phyloP scores from a whole-genome alignment of 176 grass and related monocot species.

The Oryza rufipogon region DNA sequence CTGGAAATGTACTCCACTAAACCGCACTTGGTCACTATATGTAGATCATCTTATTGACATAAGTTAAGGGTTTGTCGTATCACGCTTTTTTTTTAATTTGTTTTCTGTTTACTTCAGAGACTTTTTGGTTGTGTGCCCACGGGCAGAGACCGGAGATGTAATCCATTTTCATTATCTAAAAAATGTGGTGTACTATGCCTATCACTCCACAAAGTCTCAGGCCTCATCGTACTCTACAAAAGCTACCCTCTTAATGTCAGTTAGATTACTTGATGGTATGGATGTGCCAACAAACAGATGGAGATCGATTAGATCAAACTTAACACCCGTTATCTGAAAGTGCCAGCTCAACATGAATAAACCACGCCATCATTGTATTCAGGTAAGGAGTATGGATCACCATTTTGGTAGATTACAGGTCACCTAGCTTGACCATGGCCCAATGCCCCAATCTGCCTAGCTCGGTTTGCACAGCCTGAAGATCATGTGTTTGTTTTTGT shows the following conservation, averaged over 20 bases:
- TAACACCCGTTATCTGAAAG: background rate
- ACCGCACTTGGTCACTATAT: background rate
- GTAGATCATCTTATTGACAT: no score
- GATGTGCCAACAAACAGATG: background rate
- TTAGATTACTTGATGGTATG: slow-evolving; percentile 8
- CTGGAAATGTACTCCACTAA: slow-evolving; percentile 1
- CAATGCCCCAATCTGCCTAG: background rate
- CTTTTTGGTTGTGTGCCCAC: no score
- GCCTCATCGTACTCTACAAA: slow-evolving; percentile 26
- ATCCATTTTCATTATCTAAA: no score
- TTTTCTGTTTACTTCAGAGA: no score
- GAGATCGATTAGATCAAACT: slow-evolving; percentile 1
- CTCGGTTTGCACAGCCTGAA: background rate
- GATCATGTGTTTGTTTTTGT: background rate
- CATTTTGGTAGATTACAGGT: background rate
- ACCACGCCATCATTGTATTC: background rate
- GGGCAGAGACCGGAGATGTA: no score
- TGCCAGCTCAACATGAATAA: slow-evolving; percentile 19
- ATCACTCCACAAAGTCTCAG: background rate
- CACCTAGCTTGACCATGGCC: slow-evolving; percentile 7
- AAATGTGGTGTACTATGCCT: background rate
- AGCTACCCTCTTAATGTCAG: background rate
- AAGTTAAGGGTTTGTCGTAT: no score
- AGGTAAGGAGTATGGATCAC: slow-evolving; percentile 27
- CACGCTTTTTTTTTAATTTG: no score